Base-by-base conservation (phyloP, 768 basidiomycete species). In the Pleurotus tuber-regium region DNA sequence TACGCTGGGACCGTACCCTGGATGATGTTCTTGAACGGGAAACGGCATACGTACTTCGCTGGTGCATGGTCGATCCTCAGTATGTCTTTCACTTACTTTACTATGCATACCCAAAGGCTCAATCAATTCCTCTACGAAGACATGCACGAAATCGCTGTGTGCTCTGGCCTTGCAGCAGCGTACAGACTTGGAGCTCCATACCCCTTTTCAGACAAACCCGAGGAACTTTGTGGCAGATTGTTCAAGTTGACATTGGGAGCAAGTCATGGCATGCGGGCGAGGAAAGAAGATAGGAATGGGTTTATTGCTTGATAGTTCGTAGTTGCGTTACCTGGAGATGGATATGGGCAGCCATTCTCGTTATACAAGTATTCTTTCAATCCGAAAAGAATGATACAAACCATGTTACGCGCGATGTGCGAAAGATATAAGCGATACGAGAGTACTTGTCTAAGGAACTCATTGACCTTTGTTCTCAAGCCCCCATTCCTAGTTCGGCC, bases 141-240 rank as follows among this genome's bases (percentile, higher is more conserved):
- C 52, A 69, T 69, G 66, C 66, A 71, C 50, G 69, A 71, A 52
- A 69, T 71, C 28, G 71, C 66, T 2, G 65, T 73, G n/a, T 64
- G 66, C 4, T 72, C 70, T 5, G 70, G 71, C 4, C 62, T 73
- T 36, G 66, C 65, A 7, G 71, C 69, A 18, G 71, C 70, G 12
- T 72, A 72, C 52, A 59, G 59, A 42, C 59, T 73, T 9, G 70
- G 70, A n/a, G 69, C 71, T 36, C 66, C 64, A 12, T 68, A 63
- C 55, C 71, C 71, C 5, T 70, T 72, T 51, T 46, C 50, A 14
- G 62, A 67, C 1, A 64, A 68, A n/a, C 46, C 46, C n/a, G 46
- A 48, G 31, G 60, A 59, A 12, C 56, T 65, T 23, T 66, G 65
- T 38, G 66, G 66, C 49, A 54, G 65, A 18, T 39, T 67, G 18